phyloP scores from a whole-genome alignment of 352 stramenopile species.

The Achlya hypogyna region DNA sequence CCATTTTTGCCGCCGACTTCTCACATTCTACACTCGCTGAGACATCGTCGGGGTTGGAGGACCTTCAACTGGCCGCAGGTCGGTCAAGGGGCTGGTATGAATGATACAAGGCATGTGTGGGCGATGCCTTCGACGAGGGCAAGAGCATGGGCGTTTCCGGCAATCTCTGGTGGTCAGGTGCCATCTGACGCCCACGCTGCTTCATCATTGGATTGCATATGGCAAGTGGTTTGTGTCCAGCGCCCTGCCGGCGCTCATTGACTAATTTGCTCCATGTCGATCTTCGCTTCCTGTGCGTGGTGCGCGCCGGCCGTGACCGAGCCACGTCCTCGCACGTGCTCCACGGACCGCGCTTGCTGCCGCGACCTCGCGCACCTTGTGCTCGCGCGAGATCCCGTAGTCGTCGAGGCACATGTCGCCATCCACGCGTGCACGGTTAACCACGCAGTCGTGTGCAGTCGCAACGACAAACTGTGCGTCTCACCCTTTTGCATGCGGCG shows the following conservation, averaged over 20 bases:
- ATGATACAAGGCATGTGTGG: no score
- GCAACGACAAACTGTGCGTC: neutral
- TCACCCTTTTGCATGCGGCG: conserved; percentile 11
- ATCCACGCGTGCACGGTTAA: conserved; percentile 13
- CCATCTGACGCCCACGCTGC: neutral
- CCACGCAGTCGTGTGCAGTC: neutral
- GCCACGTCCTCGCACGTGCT: neutral
- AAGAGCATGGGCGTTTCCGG: neutral
- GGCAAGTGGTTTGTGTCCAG: neutral
- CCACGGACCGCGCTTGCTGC: conserved; percentile 5
- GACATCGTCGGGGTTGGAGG: no score
- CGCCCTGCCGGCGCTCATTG: neutral
- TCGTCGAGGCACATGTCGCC: neutral
- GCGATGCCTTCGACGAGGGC: no score
- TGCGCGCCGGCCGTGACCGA: neutral
- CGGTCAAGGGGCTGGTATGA: no score
- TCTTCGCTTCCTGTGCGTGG: neutral
- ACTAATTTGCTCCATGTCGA: conserved; percentile 4
- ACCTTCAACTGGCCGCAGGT: no score
- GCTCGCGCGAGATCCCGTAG: neutral
- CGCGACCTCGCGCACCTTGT: conserved; percentile 1
- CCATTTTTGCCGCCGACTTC: no score
- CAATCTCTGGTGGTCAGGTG: neutral
- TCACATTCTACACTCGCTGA: no score
- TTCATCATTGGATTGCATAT: neutral